Conservation (phyloP, 2,329 filamentous ascomycete species). For the Plenodomus tracheiphilus region DNA sequence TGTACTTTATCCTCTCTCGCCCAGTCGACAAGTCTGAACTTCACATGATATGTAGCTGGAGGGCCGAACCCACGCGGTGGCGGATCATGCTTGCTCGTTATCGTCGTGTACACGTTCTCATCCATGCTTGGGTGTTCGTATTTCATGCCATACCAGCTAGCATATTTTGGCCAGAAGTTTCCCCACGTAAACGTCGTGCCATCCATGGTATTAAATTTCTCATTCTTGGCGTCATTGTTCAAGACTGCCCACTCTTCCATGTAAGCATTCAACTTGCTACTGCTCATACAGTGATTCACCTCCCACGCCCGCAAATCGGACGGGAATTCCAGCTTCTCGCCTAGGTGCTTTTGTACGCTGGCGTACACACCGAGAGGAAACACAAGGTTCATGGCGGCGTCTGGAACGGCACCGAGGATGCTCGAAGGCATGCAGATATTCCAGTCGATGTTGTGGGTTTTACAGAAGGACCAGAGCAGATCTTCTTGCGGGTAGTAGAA, state of each 20-base stretch:
- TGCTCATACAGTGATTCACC: slow-evolving; percentile 46
- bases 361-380: slow-evolving; percentile 57
- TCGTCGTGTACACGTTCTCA: slow-evolving; percentile 9
- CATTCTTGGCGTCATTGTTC: slow-evolving; percentile 45
- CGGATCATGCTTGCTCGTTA: slow-evolving; percentile 30
- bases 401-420: slow-evolving; percentile 55
- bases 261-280: slow-evolving; percentile 54
- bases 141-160: slow-evolving; percentile 49
- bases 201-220: slow-evolving; percentile 57
- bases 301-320: slow-evolving; percentile 53
- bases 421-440: slow-evolving; percentile 54
- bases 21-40: slow-evolving; percentile 53
- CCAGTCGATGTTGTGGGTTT: slow-evolving; percentile 45
- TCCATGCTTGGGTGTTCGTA: slow-evolving; percentile 39
- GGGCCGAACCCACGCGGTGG: slow-evolving; percentile 49
- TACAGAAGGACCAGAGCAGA: slow-evolving; percentile 50
- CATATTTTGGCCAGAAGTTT: slow-evolving; percentile 53
- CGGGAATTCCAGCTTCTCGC: slow-evolving; percentile 49
- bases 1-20: slow-evolving; percentile 49
- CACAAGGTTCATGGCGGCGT: slow-evolving; percentile 56
- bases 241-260: slow-evolving; percentile 58
- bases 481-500: slow-evolving; percentile 63
- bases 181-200: slow-evolving; percentile 53
- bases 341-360: slow-evolving; percentile 50
- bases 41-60: slow-evolving; percentile 41